phyloP scores from a whole-genome alignment of 208 protist genomes.

The Blastocrithidia nonstop region DNA sequence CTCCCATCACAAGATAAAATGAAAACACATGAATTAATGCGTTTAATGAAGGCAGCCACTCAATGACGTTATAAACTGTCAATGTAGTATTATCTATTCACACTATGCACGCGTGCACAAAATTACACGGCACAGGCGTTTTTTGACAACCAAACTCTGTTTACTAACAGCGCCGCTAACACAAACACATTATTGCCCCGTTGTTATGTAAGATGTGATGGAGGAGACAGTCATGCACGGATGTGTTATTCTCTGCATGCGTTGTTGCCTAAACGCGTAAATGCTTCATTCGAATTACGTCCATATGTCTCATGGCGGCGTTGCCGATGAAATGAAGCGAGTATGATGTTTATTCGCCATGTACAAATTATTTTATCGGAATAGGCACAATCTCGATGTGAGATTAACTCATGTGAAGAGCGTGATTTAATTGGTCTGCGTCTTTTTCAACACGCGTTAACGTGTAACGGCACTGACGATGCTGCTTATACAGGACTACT shows the following conservation, averaged over 20 bases:
- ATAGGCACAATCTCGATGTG: not conserved
- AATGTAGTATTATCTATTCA: constrained; percentile 19
- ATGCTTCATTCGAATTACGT: not conserved
- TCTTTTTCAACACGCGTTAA: too few species aligned
- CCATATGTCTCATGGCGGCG: not conserved
- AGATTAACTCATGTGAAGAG: not conserved
- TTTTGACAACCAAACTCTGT: not conserved
- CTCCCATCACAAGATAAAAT: not conserved
- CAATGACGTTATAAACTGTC: constrained; percentile 11
- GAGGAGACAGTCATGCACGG: not conserved
- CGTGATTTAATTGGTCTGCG: not conserved
- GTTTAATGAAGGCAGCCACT: constrained; percentile 14
- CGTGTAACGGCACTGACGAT: too few species aligned
- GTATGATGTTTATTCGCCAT: too few species aligned
- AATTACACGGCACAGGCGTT: not conserved
- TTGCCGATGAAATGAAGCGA: too few species aligned
- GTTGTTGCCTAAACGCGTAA: not conserved
- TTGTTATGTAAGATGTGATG: too few species aligned
- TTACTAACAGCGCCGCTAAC: not conserved
- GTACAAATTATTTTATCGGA: not conserved
- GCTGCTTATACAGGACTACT: too few species aligned
- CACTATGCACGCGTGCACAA: constrained; percentile 1
- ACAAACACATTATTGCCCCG: not conserved
- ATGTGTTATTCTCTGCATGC: not conserved
- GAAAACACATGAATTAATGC: constrained; percentile 2